A percentile compares a stretch with the other conserved stretches of the same genome.
These are phyloP conservation scores for Solanum hybrid DNA, from an alignment of 305 asterid genomes.

Conservation along the genomic window DNA sequence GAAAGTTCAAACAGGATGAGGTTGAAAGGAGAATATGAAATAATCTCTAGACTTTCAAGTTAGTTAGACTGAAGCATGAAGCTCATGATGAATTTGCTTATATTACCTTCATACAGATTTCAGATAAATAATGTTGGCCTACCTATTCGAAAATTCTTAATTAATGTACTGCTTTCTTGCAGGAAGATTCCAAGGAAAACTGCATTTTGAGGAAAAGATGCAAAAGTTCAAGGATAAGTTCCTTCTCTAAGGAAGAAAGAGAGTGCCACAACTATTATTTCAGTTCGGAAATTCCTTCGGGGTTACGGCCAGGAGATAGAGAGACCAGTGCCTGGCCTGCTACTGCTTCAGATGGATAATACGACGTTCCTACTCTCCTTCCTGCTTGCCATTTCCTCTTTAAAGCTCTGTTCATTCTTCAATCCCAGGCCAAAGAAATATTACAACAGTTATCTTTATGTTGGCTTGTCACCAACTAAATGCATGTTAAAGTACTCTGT, in stretches of 20 bases:
- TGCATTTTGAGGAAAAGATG: background rate
- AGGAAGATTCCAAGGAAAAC: background rate
- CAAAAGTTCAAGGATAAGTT: background rate
- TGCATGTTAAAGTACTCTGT: background rate
- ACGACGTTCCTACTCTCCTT: background rate
- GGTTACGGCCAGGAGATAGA: background rate
- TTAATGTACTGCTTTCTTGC: background rate
- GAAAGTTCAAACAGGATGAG: background rate
- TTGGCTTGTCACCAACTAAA: background rate
- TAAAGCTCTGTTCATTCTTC: background rate
- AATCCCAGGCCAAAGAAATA: too few species aligned
- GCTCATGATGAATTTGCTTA: background rate
- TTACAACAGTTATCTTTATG: background rate
- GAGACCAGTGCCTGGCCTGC: background rate
- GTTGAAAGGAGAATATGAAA: background rate
- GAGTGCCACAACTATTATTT: background rate
- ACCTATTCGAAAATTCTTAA: background rate
- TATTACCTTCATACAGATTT: background rate
- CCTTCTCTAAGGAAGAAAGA: background rate
- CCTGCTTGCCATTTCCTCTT: background rate
- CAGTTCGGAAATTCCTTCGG: background rate
- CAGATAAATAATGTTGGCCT: background rate
- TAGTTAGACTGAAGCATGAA: background rate
- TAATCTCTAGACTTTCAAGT: background rate
- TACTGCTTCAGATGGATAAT: background rate